Evolutionary conservation across 139 green algal species (phyloP).

Genomic region (Chlorokybus atmophyticus): DNA sequence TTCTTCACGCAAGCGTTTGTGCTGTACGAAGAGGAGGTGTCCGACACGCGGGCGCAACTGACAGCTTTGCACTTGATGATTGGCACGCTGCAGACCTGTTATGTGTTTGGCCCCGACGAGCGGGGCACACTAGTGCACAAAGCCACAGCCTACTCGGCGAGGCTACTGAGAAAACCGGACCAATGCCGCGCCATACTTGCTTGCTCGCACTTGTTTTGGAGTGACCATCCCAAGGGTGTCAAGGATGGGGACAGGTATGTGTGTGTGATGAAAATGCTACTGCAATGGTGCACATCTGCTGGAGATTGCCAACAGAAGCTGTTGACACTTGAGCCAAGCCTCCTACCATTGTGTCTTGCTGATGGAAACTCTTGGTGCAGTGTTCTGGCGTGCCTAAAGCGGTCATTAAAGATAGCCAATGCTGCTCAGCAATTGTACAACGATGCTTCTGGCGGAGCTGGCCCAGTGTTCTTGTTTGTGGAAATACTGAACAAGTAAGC

Average conservation of each 20-base stretch:
- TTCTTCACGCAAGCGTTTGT: constrained; percentile 76
- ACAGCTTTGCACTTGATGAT: constrained; percentile 67
- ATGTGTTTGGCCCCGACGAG: constrained; percentile 60
- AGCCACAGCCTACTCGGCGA: constrained; percentile 55
- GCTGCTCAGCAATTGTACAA: constrained; percentile 36
- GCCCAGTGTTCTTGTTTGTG: constrained; percentile 46
- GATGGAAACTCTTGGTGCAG: no score
- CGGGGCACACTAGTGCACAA: constrained; percentile 68
- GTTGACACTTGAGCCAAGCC: no score
- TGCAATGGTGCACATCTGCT: no score
- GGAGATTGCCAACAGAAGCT: no score
- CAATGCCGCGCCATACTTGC: constrained; percentile 68
- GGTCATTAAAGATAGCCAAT: neutral
- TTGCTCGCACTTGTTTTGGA: constrained; percentile 75
- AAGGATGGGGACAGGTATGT: constrained; percentile 28
- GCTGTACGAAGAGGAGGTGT: constrained; percentile 73
- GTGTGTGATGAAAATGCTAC: no score
- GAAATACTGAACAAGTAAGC: constrained; percentile 70
- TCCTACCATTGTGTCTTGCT: no score
- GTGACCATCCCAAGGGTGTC: constrained; percentile 26
- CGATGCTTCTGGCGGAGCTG: constrained; percentile 7
- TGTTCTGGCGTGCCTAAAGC: neutral
- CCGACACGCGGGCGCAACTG: constrained; percentile 56
- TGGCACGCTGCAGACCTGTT: constrained; percentile 59
- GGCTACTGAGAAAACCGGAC: constrained; percentile 74